These are phyloP conservation scores for Chrysanthemum lavandulifolium DNA, from an alignment of 129 eudicot species.

Conservation along the genomic window DNA sequence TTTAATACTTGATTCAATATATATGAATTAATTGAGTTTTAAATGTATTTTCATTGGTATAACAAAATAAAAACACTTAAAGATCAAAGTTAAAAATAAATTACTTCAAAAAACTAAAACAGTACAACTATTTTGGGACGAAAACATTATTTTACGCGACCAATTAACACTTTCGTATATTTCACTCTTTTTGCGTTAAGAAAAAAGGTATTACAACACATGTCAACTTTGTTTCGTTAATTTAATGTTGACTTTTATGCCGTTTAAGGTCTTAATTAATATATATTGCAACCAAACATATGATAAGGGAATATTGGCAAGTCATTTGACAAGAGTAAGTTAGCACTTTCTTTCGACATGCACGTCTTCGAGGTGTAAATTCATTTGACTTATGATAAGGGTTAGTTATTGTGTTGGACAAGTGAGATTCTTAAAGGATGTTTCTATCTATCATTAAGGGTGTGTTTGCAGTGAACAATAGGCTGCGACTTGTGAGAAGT, in stretches of 20 bases:
- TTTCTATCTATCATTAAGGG: too few relatives aligned
- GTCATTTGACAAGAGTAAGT: background rate
- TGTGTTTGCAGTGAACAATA: too few relatives aligned
- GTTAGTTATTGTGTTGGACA: too few relatives aligned
- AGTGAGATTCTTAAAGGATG: too few relatives aligned
- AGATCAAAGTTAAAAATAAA: too few relatives aligned
- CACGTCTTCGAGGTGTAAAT: background rate
- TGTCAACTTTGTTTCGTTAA: background rate
- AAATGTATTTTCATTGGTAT: background rate
- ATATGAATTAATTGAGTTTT: background rate
- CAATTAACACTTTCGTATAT: too few relatives aligned
- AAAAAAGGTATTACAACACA: background rate
- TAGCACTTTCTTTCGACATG: conserved; percentile 5
- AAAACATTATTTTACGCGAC: too few relatives aligned
- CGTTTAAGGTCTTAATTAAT: background rate
- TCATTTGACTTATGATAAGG: too few relatives aligned
- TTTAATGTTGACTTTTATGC: conserved; percentile 3
- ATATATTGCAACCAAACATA: background rate
- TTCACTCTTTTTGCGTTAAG: background rate
- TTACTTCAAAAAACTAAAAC: too few relatives aligned
- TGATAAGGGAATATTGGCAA: conserved; percentile 8
- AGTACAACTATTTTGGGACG: too few relatives aligned
- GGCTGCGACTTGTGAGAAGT: too few relatives aligned
- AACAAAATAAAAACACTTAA: background rate
- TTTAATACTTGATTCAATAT: background rate